phyloP scores from a whole-genome alignment of 1,284 basidiomycete genomes.

The Sporisorium iseilematis-ciliati region DNA sequence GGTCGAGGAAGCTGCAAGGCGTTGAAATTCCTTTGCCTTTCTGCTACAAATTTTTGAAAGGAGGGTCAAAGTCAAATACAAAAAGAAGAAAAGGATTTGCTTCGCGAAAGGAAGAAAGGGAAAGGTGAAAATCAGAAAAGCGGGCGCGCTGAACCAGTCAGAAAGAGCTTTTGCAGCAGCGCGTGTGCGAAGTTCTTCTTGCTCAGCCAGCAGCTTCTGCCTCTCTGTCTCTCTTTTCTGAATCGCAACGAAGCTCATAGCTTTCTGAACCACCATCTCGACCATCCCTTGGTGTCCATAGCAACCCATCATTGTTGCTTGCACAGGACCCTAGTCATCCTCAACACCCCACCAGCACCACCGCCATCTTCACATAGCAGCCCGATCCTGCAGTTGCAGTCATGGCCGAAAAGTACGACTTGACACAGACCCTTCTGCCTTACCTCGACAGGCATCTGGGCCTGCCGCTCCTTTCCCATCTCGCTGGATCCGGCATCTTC shows the following conservation, averaged over 20 bases:
- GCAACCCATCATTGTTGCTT: conserved; percentile 41
- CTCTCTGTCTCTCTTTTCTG: conserved; percentile 2
- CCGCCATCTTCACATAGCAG: not conserved
- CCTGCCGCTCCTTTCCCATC: conserved; percentile 89
- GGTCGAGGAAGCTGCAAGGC: too few species aligned
- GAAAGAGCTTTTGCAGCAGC: conserved; percentile 7
- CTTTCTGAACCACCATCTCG: conserved; percentile 36
- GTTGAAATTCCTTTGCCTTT: not conserved
- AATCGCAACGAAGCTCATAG: conserved; percentile 8
- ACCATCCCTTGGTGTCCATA: conserved; percentile 37
- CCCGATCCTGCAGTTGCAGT: conserved; percentile 15
- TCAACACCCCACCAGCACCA: not conserved
- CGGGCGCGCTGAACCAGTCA: conserved; percentile 6
- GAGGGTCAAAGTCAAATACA: not conserved
- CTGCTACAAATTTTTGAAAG: conserved; percentile 6
- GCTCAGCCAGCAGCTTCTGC: not conserved
- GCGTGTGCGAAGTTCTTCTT: conserved; percentile 1
- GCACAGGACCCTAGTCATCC: conserved; percentile 17
- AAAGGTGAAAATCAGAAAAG: conserved; percentile 21
- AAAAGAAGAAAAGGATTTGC: not conserved
- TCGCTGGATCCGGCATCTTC: conserved; percentile 78
- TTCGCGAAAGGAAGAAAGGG: conserved; percentile 26
- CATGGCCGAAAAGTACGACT: conserved; percentile 75
- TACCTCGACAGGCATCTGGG: conserved; percentile 94
- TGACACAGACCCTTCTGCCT: conserved; percentile 77